Percentiles rank a stretch among this genome's conserved stretches.
These are phyloP conservation scores for Penicillium cinerascens DNA, from an alignment of 495 filamentous ascomycete species.

Conservation along the genomic window DNA sequence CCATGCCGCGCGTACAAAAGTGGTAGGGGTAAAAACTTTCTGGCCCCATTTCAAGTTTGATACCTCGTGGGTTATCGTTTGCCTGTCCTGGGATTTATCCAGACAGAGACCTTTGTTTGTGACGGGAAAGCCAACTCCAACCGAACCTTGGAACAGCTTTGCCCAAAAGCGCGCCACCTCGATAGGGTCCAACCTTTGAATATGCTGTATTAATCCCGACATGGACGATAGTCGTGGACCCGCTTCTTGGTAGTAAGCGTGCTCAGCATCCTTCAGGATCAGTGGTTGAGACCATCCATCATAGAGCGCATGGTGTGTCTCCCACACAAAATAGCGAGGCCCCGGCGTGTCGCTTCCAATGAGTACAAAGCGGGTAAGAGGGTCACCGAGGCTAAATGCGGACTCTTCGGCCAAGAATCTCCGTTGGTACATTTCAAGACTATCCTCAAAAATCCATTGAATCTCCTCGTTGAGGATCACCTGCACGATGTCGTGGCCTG, in stretches of 20 bases:
- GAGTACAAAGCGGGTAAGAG: background rate
- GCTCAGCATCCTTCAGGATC: conserved; percentile 44
- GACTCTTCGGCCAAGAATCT: too few species aligned
- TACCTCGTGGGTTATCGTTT: conserved; percentile 7
- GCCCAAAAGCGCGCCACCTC: background rate
- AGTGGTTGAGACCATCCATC: conserved; percentile 55
- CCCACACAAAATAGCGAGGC: background rate
- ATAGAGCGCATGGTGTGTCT: conserved; percentile 59
- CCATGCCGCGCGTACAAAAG: conserved; percentile 34
- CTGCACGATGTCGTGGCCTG: background rate
- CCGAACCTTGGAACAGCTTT: background rate
- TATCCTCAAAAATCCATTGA: background rate
- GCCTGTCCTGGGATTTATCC: background rate
- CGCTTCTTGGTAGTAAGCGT: conserved; percentile 19
- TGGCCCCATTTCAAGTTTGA: too few species aligned
- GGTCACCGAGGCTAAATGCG: background rate
- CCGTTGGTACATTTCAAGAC: too few species aligned
- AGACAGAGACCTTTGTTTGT: background rate
- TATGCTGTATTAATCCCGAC: conserved; percentile 6
- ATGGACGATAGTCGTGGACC: background rate
- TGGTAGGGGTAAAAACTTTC: conserved; percentile 23
- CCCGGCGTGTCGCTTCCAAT: too few species aligned
- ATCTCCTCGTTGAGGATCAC: background rate
- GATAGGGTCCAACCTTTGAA: background rate
- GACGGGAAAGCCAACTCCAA: too few species aligned